Conservation (phyloP, 225 moss, liverwort and hornwort species). For the Straminergon stramineum region DNA sequence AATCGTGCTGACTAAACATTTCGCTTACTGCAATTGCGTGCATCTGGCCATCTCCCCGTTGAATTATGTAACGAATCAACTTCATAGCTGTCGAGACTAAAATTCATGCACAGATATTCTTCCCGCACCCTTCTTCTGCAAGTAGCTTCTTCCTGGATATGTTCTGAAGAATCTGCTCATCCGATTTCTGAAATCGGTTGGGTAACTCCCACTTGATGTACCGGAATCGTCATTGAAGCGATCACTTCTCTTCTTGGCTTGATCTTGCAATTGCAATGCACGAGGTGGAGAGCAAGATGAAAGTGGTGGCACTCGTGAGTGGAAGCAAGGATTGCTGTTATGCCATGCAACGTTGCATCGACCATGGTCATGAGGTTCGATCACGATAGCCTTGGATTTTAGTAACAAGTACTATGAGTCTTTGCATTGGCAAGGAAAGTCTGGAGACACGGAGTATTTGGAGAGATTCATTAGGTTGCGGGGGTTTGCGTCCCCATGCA, state of each 20-base stretch:
- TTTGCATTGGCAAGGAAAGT: background rate
- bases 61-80: background rate
- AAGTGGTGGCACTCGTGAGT: slow-evolving; percentile 83
- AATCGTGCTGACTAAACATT: background rate
- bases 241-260: background rate
- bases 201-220: too few species aligned
- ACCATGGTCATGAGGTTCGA: slow-evolving; percentile 69
- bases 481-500: too few species aligned
- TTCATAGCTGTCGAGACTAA: background rate
- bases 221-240: background rate
- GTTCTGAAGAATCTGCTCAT: background rate
- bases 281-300: slow-evolving; percentile 35
- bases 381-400: background rate
- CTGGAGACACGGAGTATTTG: background rate
- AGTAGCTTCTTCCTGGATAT: too few species aligned
- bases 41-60: background rate
- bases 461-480: background rate
- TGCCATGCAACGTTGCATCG: slow-evolving; percentile 75
- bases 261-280: background rate
- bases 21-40: background rate
- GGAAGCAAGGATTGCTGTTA: slow-evolving; percentile 92
- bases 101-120: background rate
- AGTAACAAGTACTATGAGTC: too few species aligned
- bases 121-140: background rate
- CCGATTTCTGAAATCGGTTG: background rate